Conservation (phyloP, 305 asterid genomes). For the Solanum chacoense region DNA sequence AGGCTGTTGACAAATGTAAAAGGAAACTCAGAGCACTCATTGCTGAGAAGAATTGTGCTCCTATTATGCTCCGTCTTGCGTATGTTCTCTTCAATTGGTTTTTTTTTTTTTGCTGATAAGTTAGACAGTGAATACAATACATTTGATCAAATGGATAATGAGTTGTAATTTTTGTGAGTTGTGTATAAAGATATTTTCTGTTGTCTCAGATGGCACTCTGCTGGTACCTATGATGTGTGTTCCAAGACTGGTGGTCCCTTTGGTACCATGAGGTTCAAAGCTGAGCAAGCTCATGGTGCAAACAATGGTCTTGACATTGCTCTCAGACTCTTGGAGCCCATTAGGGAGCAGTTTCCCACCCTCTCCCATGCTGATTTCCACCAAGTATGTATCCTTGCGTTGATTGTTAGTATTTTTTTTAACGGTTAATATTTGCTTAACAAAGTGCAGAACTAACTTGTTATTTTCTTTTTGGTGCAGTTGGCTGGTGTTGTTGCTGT, state of each 20-base stretch:
- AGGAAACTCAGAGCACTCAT: slow-evolving; percentile 82
- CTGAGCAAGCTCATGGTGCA: slow-evolving; percentile 60
- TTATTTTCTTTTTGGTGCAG: slow-evolving; percentile 14
- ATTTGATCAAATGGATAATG: background rate
- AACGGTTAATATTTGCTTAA: background rate
- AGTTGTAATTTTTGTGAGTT: background rate
- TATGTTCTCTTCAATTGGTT: slow-evolving; percentile 11
- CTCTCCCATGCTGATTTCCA: slow-evolving; percentile 74
- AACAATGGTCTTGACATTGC: slow-evolving; percentile 83
- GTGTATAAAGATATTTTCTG: background rate
- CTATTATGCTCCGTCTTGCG: slow-evolving; percentile 91
- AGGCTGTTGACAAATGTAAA: slow-evolving; percentile 69
- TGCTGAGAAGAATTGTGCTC: slow-evolving; percentile 92
- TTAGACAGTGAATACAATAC: background rate
- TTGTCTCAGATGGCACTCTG: slow-evolving; percentile 61
- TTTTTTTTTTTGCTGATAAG: background rate
- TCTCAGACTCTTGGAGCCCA: slow-evolving; percentile 60
- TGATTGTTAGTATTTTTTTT: background rate
- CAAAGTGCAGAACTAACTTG: background rate
- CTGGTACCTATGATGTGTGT: slow-evolving; percentile 71
- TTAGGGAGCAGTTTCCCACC: slow-evolving; percentile 65
- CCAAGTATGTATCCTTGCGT: slow-evolving; percentile 31
- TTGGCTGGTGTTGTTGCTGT: slow-evolving; percentile 97
- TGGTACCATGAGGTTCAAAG: slow-evolving; percentile 73
- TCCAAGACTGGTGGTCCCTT: slow-evolving; percentile 87